Base-by-base conservation (phyloP, 179 eudicot genomes). In the Drosera spatulata region DNA sequence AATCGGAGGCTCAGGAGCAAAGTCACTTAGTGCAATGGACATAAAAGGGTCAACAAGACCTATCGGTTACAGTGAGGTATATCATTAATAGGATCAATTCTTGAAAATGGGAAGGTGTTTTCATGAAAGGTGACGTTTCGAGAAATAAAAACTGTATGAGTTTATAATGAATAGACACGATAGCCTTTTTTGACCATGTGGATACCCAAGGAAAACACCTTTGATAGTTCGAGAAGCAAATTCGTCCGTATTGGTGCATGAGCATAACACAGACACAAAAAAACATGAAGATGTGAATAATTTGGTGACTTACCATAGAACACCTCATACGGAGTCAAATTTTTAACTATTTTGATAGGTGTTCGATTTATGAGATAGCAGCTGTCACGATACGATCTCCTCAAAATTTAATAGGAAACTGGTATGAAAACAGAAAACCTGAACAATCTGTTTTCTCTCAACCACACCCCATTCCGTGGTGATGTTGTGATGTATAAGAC, bases 191-290 rank as follows among this genome's bases (percentile, higher is more conserved):
- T 14, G 6, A 11, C 11, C 62, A 6, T 13, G 13, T 2, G 62
- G 62, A 59, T 59, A 59, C 5, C 62, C 62, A 2, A 59, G 2
- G 41, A 47, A 59, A 5, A 59, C n/a, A 46, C 62, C 42, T 22
- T 15, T 45, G 0, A 15, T 47, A 14, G 41, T 53, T 15, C 62
- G 13, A 14, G 51, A 2, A 0, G 6, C 53, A 14, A 59, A 46
- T 33, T 59, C 33, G 47, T 59, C 61, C 3, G 2, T 44, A 2
- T 37, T 13, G 15, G 13, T 1, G 39, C 4, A 2, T 13, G 15
- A 7, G 40, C 40, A 59, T 4, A 59, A n/a, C 52, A 59, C 2
- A 59, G 14, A 15, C 53, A 59, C 4, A 39, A 12, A 59, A 59
- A 59, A 0, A 46, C 53, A 2, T 41, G 11, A 2, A 56, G 44